Base-by-base conservation (phyloP, 371 early-diverging fungal species). In the Antonospora locustae region DNA sequence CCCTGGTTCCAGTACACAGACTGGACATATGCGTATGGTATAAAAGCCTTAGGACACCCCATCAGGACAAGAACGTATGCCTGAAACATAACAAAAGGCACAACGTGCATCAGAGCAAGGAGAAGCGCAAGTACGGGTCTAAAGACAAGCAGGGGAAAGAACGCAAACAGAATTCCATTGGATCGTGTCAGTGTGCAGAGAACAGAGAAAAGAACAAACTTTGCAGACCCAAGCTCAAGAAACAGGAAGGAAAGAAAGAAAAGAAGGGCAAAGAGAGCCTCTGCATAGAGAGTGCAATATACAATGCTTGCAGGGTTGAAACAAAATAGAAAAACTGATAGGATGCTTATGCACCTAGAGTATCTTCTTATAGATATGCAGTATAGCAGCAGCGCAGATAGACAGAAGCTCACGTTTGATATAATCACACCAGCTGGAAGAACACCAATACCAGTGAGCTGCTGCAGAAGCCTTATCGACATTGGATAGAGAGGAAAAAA, bases 1-100 rank as follows among this genome's bases (percentile, higher is more conserved):
- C 75, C 75, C 29, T 74, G 75, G 0, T 69, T 62, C 75, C 75
- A 74, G 49, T 67, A 66, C 17, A 50, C 44, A 28, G 40, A 55
- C 50, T 74, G 75, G 14, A 74, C 48, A 46, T 60, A 65, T 0
- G 55, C 55, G 44, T 74, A 74, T 12, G 72, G 69, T 19, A 73
- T 41, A 16, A 53, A 63, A 11, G 43, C 30, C 34, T 40, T 56
- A 25, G 29, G 19, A 0, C 37, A 22, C 16, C 38, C 45, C 17
- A 62, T 52, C 29, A 56, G 51, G 2, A 54, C 20, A 3, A 55
- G 55, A 38, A 50, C 60, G 50, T 65, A 70, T 11, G 53, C 4
- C 40, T 73, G 70, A 25, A 57, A 65, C 24, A 61, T 11, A 2
- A 36, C 22, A 36, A 70, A 58, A 1, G 63, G 56, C 12, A 66